Conservation (phyloP, 2,329 filamentous ascomycete species). For the Calonectria pseudoturangicola region DNA sequence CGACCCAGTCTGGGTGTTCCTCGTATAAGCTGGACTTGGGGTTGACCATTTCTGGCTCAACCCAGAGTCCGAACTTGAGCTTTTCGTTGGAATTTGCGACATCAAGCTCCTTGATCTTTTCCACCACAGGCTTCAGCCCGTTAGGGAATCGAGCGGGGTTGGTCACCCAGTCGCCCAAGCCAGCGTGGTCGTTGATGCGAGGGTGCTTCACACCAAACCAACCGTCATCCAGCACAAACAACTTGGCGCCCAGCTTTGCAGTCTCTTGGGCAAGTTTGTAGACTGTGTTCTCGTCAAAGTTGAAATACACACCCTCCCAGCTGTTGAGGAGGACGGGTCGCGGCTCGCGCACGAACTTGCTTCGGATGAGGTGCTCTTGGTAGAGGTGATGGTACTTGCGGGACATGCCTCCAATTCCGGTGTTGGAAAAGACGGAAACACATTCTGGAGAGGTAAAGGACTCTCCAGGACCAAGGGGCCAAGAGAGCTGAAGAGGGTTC, state of each 20-base stretch:
- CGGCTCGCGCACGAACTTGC: slow-evolving; percentile 70
- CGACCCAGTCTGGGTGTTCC: slow-evolving; percentile 78
- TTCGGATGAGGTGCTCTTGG: slow-evolving; percentile 75
- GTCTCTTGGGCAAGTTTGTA: slow-evolving; percentile 73
- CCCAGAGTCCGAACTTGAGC: slow-evolving; percentile 78
- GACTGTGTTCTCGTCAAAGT: slow-evolving; percentile 74
- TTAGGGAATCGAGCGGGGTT: slow-evolving; percentile 76
- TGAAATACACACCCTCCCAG: slow-evolving; percentile 78
- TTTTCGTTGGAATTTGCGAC: slow-evolving; percentile 66
- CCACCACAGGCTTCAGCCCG: slow-evolving; percentile 71
- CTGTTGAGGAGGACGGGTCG: slow-evolving; percentile 77
- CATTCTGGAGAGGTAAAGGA: slow-evolving; percentile 77
- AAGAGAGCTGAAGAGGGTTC: slow-evolving; percentile 77
- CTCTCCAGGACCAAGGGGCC: slow-evolving; percentile 73
- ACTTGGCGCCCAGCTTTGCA: slow-evolving; percentile 74
- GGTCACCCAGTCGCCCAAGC: slow-evolving; percentile 78
- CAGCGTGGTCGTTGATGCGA: slow-evolving; percentile 73
- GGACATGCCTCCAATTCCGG: slow-evolving; percentile 77
- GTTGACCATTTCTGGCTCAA: slow-evolving; percentile 82
- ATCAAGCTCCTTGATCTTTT: slow-evolving; percentile 69
- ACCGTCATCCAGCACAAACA: slow-evolving; percentile 80
- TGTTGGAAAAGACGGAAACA: slow-evolving; percentile 75
- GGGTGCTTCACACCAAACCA: slow-evolving; percentile 79
- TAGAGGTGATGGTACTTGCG: slow-evolving; percentile 77
- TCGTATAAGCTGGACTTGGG: slow-evolving; percentile 76